Evolutionary conservation across 1,139 yeast genomes (phyloP).

Genomic region (Yamadazyma conglobata): DNA sequence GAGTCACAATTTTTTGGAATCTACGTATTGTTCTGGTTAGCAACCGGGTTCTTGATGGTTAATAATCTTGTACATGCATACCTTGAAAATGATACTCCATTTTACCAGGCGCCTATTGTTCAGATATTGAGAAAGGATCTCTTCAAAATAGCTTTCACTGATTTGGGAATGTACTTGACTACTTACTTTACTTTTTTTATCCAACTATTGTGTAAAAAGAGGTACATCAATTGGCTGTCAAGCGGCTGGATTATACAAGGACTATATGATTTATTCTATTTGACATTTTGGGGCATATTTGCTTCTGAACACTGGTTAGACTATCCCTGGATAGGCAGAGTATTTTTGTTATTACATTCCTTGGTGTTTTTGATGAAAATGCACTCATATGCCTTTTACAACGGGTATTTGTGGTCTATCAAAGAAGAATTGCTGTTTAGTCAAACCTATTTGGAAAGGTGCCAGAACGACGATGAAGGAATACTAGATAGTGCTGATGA

Average conservation of each 20-base stretch:
- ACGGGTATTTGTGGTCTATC: conserved; percentile 80
- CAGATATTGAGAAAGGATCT: conserved; percentile 52
- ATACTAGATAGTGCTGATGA: conserved; percentile 23
- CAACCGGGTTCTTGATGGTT: conserved; percentile 50
- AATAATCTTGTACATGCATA: conserved; percentile 46
- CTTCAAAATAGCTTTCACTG: conserved; percentile 62
- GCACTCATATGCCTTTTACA: conserved; percentile 86
- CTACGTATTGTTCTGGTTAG: conserved; percentile 67
- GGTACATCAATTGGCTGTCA: conserved; percentile 51
- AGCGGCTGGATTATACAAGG: conserved; percentile 62
- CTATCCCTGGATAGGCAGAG: conserved; percentile 86
- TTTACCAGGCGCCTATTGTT: conserved; percentile 49
- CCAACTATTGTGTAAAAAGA: conserved; percentile 47
- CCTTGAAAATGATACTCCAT: conserved; percentile 20
- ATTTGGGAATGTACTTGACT: conserved; percentile 62
- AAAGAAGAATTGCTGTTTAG: conserved; percentile 54
- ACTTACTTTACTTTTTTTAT: conserved; percentile 54
- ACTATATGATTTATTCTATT: conserved; percentile 49
- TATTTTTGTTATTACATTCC: conserved; percentile 77
- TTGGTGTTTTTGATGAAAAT: conserved; percentile 85
- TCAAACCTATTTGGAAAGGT: conserved; percentile 24
- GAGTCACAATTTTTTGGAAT: conserved; percentile 57
- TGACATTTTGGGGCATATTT: conserved; percentile 48
- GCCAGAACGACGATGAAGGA: conserved; percentile 11
- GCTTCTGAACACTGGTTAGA: conserved; percentile 44